Evolutionary conservation across 2,329 filamentous ascomycete genomes (phyloP).

Genomic region (Kalmusia sp.): DNA sequence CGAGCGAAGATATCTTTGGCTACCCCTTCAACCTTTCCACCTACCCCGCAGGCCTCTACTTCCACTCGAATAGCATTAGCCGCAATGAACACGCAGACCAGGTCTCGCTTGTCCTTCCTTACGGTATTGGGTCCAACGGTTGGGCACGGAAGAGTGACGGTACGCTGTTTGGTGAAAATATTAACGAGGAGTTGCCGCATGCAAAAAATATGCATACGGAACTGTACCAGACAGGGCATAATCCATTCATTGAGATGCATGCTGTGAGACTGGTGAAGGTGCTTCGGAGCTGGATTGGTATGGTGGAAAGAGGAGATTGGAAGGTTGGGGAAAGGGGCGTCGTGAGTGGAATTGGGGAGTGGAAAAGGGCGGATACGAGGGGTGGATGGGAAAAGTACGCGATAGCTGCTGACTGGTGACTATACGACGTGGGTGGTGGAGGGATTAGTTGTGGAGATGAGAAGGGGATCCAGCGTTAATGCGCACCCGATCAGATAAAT

Average conservation of each 20-base stretch:
- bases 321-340: slow-evolving; percentile 22
- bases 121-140: slow-evolving; percentile 23
- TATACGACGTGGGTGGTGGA: no score
- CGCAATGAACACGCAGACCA: slow-evolving; percentile 14
- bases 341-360: slow-evolving; percentile 24
- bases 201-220: slow-evolving; percentile 10
- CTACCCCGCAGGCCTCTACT: slow-evolving; percentile 24
- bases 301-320: slow-evolving; percentile 30
- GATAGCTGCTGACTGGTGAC: slow-evolving; percentile 16
- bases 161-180: slow-evolving; percentile 14
- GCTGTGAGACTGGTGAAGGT: slow-evolving; percentile 16
- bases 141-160: slow-evolving; percentile 24
- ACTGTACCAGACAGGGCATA: slow-evolving; percentile 21
- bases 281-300: slow-evolving; percentile 23
- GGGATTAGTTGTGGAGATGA: no score
- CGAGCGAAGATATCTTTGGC: slow-evolving; percentile 5
- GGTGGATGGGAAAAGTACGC: slow-evolving; percentile 20
- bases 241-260: slow-evolving; percentile 18
- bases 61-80: slow-evolving; percentile 2
- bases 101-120: slow-evolving; percentile 22
- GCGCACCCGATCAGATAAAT: no score
- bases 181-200: background rate
- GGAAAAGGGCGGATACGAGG: slow-evolving; percentile 24
- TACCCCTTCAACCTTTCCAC: slow-evolving; percentile 9
- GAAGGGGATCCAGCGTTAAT: no score